A percentile compares a stretch with the other conserved stretches of the same genome.
phyloP scores from a whole-genome alignment of 352 stramenopile species.

The Globisporangium iwayamae region DNA sequence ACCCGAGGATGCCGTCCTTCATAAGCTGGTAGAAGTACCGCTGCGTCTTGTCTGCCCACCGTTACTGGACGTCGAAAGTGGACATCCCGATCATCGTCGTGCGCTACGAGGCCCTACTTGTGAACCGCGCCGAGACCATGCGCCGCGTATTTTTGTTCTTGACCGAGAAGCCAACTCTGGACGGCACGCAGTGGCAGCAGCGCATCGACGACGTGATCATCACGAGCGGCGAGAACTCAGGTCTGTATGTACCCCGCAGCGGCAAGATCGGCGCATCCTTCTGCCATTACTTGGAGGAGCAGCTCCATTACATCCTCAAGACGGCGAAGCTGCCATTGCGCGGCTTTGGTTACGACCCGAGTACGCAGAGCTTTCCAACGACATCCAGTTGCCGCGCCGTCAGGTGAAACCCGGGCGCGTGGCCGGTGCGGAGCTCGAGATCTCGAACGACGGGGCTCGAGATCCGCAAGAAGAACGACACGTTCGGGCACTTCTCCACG shows the following conservation, averaged over 20 bases:
- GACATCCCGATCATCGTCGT: constrained; percentile 89
- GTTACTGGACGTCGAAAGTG: constrained; percentile 87
- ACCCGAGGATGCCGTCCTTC: no score
- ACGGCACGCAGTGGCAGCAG: constrained; percentile 74
- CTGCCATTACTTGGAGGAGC: constrained; percentile 73
- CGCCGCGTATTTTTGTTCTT: constrained; percentile 79
- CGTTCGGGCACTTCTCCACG: constrained; percentile 71
- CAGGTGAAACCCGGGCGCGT: constrained; percentile 74
- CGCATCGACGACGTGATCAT: constrained; percentile 67
- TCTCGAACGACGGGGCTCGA: constrained; percentile 63
- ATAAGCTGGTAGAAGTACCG: no score
- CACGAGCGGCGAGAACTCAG: constrained; percentile 50
- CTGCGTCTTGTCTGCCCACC: constrained; percentile 26
- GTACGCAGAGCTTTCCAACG: constrained; percentile 68
- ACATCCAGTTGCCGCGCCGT: constrained; percentile 65
- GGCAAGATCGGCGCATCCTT: constrained; percentile 85
- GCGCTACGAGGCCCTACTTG: constrained; percentile 90
- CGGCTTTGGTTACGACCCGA: constrained; percentile 82
- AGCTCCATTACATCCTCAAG: constrained; percentile 82
- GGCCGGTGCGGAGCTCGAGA: constrained; percentile 40
- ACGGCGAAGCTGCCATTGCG: constrained; percentile 71
- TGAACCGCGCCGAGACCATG: constrained; percentile 74
- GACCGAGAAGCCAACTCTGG: constrained; percentile 43
- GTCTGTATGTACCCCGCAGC: constrained; percentile 78
- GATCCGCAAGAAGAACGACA: constrained; percentile 76